These are phyloP conservation scores for Setaria viridis DNA, from an alignment of 202 grass and related monocot genomes.

Conservation along the genomic window DNA sequence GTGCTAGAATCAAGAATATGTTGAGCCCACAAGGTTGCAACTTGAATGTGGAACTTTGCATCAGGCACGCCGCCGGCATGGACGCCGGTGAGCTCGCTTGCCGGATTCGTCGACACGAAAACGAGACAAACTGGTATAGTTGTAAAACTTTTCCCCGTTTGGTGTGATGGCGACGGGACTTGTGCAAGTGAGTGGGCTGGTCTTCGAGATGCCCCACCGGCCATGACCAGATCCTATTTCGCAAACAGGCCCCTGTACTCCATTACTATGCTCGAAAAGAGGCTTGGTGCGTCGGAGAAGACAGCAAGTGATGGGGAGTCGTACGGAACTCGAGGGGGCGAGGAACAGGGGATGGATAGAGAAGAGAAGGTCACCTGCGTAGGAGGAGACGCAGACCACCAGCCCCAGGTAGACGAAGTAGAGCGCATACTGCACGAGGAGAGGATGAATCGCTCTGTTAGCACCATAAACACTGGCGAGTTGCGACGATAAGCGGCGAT, in stretches of 20 bases:
- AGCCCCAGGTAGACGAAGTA: slow-evolving; percentile 99
- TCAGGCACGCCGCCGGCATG: slow-evolving; percentile 2
- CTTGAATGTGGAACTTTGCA: neutral
- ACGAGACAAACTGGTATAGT: slow-evolving; percentile 41
- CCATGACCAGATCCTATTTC: slow-evolving; percentile 48
- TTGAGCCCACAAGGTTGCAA: neutral
- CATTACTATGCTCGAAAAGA: neutral
- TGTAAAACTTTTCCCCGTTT: slow-evolving; percentile 34
- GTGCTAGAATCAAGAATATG: neutral
- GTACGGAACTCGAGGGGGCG: neutral
- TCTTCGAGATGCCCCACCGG: slow-evolving; percentile 55
- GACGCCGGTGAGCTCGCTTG: slow-evolving; percentile 31
- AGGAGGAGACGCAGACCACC: slow-evolving; percentile 92
- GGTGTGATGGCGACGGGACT: slow-evolving; percentile 52
- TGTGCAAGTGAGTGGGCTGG: slow-evolving; percentile 49
- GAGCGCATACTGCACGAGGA: slow-evolving; percentile 79
- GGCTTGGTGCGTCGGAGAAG: slow-evolving; percentile 7
- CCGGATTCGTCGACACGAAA: slow-evolving; percentile 36
- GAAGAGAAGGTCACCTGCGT: slow-evolving; percentile 72
- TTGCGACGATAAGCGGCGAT: slow-evolving; percentile 18
- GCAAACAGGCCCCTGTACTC: slow-evolving; percentile 8
- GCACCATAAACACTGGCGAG: neutral
- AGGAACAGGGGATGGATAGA: slow-evolving; percentile 8
- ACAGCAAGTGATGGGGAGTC: slow-evolving; percentile 2
- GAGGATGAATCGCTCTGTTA: slow-evolving; percentile 17